phyloP scores from a whole-genome alignment of 208 protist species.

The Leptomonas seymouri region DNA sequence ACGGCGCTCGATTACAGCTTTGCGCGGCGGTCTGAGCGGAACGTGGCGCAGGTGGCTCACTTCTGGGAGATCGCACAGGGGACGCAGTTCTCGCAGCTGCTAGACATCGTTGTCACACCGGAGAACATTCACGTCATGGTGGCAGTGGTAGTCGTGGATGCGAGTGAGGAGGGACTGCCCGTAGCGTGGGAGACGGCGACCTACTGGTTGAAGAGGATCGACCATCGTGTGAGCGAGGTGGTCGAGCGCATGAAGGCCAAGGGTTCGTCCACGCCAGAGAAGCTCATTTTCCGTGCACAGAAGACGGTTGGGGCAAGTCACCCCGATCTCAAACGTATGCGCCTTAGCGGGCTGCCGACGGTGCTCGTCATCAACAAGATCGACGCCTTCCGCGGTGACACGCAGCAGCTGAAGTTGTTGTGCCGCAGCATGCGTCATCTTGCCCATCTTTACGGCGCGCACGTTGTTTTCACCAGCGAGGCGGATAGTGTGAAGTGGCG shows the following conservation, averaged over 20 bases:
- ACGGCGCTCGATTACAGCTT: constrained; percentile 91
- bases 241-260: constrained; percentile 79
- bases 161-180: constrained; percentile 36
- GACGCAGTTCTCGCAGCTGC: constrained; percentile 74
- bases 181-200: constrained; percentile 73
- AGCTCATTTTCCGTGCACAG: constrained; percentile 68
- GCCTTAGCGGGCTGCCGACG: constrained; percentile 80
- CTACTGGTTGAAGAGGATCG: constrained; percentile 78
- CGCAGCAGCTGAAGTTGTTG: constrained; percentile 59
- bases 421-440: constrained; percentile 77
- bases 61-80: constrained; percentile 93
- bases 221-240: constrained; percentile 72
- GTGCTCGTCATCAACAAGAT: constrained; percentile 89
- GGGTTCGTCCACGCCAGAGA: constrained; percentile 76
- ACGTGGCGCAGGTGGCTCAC: constrained; percentile 80
- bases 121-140: constrained; percentile 86
- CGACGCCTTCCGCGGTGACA: constrained; percentile 72
- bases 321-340: constrained; percentile 77
- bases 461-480: constrained; percentile 76
- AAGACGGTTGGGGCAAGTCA: constrained; percentile 67
- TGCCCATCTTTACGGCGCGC: constrained; percentile 80
- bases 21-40: constrained; percentile 75
- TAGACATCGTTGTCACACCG: constrained; percentile 86
- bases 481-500: constrained; percentile 67
- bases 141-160: constrained; percentile 83